Evolutionary conservation across 306 rosid species (phyloP).

Genomic region (Acacia confusa): DNA sequence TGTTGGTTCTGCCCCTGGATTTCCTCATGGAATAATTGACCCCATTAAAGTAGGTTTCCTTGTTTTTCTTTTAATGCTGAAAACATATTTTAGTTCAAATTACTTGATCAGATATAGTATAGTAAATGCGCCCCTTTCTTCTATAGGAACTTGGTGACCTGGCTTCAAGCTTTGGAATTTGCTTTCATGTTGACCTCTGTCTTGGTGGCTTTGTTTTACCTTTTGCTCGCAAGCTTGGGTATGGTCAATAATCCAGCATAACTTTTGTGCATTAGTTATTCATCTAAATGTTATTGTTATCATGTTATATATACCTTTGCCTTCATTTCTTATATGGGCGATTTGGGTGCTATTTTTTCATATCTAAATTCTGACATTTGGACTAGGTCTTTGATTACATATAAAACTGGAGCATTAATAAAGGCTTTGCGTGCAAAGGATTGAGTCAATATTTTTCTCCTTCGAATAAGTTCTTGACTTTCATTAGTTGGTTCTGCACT

Average conservation of each 20-base stretch:
- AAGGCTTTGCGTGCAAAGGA: background rate
- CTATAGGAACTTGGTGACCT: slow-evolving; percentile 85
- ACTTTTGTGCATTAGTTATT: slow-evolving; percentile 27
- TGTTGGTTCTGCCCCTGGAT: slow-evolving; percentile 99
- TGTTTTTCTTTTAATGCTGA: slow-evolving; percentile 10
- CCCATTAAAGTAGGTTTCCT: slow-evolving; percentile 72
- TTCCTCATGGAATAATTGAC: slow-evolving; percentile 94
- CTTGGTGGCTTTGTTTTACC: slow-evolving; percentile 97
- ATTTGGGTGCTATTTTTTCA: slow-evolving; percentile 10
- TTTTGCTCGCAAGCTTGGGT: slow-evolving; percentile 93
- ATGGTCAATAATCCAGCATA: slow-evolving; percentile 25
- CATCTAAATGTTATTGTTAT: slow-evolving; percentile 11
- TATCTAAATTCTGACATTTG: background rate
- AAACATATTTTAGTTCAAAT: slow-evolving; percentile 21
- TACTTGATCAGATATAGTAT: slow-evolving; percentile 25
- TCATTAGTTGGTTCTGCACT: background rate
- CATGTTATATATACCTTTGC: background rate
- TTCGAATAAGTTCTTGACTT: background rate
- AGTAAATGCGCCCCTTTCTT: slow-evolving; percentile 35
- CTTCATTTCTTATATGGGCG: background rate
- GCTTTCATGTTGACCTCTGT: slow-evolving; percentile 94
- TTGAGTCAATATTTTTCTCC: background rate
- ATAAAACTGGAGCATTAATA: background rate
- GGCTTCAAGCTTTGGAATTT: slow-evolving; percentile 75
- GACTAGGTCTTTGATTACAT: background rate